Evolutionary conservation across 2,329 filamentous ascomycete species (phyloP).

Genomic region (Neocucurbitaria cava): DNA sequence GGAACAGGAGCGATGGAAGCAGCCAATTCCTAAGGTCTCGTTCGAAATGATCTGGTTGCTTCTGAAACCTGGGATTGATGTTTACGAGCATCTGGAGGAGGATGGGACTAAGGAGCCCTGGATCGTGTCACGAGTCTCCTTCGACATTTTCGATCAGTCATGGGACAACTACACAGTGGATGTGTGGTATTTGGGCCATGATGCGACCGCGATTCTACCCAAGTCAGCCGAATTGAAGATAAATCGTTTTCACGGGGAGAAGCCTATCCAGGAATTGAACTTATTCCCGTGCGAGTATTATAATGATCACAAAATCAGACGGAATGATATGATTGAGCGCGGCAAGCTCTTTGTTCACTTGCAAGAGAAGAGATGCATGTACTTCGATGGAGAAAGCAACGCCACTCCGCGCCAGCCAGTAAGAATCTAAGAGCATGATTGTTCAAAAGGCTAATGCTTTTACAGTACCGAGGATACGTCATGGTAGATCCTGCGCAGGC

Average conservation of each 20-base stretch:
- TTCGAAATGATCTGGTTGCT: constrained; percentile 7
- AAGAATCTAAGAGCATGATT: background rate
- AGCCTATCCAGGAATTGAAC: background rate
- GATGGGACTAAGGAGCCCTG: background rate
- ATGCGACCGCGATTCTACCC: background rate
- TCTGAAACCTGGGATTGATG: background rate
- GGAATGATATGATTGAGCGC: background rate
- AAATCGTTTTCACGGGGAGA: constrained; percentile 2
- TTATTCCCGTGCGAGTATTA: background rate
- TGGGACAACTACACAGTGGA: background rate
- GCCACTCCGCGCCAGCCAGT: background rate
- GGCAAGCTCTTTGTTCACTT: constrained; percentile 1
- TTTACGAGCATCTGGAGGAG: background rate
- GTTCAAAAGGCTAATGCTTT: background rate
- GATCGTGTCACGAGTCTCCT: background rate
- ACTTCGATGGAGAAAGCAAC: constrained; percentile 1
- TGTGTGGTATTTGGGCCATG: background rate
- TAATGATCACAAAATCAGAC: background rate
- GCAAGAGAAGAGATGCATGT: constrained; percentile 4
- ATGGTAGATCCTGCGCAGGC: background rate
- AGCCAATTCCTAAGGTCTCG: background rate
- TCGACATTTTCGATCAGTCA: background rate
- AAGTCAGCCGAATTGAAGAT: background rate
- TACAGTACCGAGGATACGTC: background rate
- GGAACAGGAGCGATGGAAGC: constrained; percentile 2